Base-by-base conservation (phyloP, 2,329 filamentous ascomycete genomes). In the Penicillium sp. region DNA sequence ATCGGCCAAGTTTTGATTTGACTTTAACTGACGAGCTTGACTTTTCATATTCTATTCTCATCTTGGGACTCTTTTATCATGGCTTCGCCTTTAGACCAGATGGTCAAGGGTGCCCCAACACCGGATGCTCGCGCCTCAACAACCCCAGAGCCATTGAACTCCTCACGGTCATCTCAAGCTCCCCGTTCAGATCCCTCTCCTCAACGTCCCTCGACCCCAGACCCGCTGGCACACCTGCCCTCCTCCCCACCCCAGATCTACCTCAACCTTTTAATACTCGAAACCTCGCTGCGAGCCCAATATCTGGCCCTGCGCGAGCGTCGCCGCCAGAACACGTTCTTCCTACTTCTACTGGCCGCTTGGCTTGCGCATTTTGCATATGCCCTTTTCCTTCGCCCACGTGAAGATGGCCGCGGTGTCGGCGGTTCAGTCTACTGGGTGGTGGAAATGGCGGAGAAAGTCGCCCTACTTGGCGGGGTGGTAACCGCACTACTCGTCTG, bases 351-450 rank as follows among this genome's bases (percentile, higher is more conserved):
- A 12, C 84, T 99, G 29, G 84, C 84, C 4, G 71, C 88, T 29
- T 99, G 94, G 94, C 87, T 91, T 47, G 77, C 85, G 61, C 89
- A 89, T 69, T 97, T 97, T 77, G 87, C 87, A 63, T 97, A 97
- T 76, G 89, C 91, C 12, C 84, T 97, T 49, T 97, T 96, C 80
- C 84, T 97, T 64, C 89, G 91, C n/a, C 93, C 93, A n/a, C 87
- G 93, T 64, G 93, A 97, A 75, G 93, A 97, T 80, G 93, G 93
- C 64, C 87, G 85, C 65, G 93, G 93, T 38, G 86, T 96, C 6
- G 94, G 94, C 52, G 93, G 94, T 33, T 93, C 89, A 15, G 91
- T 96, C 53, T 99, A 99, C 81, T 97, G 93, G 93, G 88, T 95
- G 29, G 85, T 97, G 4, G 93, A 97, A 70, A 90, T 90, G 72